Conservation (phyloP, 2,329 filamentous ascomycete species). For the Cyanodermella asteris region DNA sequence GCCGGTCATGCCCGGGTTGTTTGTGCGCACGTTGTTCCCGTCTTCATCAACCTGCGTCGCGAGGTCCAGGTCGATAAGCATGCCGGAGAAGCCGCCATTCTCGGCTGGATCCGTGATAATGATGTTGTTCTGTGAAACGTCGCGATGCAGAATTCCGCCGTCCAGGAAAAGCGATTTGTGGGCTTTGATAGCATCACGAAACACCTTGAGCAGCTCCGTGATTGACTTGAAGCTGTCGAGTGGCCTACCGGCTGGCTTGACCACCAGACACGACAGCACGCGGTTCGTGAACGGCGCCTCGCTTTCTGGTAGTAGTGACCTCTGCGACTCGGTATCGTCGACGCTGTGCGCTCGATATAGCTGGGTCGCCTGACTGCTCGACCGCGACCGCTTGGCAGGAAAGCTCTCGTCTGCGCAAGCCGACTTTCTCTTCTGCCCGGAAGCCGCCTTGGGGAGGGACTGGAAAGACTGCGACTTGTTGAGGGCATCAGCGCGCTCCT, state of each 20-base stretch:
- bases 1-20: slow-evolving; percentile 5
- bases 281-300: slow-evolving; percentile 13
- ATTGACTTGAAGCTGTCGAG: slow-evolving; percentile 12
- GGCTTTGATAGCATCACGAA: slow-evolving; percentile 16
- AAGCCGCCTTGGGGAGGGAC: too few relatives aligned
- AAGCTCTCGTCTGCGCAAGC: too few relatives aligned
- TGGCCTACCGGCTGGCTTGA: slow-evolving; percentile 12
- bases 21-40: slow-evolving; percentile 1
- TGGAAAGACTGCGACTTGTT: too few relatives aligned
- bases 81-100: slow-evolving; percentile 3
- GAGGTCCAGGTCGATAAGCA: slow-evolving; percentile 5
- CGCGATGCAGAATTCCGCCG: slow-evolving; percentile 4
- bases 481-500: too few relatives aligned
- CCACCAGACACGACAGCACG: slow-evolving; percentile 13
- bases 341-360: too few relatives aligned
- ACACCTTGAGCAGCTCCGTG: slow-evolving; percentile 14
- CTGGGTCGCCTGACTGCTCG: too few relatives aligned
- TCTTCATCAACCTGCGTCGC: slow-evolving; percentile 1
- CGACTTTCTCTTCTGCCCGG: too few relatives aligned
- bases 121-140: slow-evolving; percentile 6
- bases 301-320: too few relatives aligned
- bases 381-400: too few relatives aligned
- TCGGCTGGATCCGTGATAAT: slow-evolving; percentile 4
- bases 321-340: too few relatives aligned
- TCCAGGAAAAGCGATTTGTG: slow-evolving; percentile 15